A percentile compares a stretch with the other conserved stretches of the same genome.
Conservation (phyloP, 169 alveolate species). For the Amoebophrya sp. region DNA sequence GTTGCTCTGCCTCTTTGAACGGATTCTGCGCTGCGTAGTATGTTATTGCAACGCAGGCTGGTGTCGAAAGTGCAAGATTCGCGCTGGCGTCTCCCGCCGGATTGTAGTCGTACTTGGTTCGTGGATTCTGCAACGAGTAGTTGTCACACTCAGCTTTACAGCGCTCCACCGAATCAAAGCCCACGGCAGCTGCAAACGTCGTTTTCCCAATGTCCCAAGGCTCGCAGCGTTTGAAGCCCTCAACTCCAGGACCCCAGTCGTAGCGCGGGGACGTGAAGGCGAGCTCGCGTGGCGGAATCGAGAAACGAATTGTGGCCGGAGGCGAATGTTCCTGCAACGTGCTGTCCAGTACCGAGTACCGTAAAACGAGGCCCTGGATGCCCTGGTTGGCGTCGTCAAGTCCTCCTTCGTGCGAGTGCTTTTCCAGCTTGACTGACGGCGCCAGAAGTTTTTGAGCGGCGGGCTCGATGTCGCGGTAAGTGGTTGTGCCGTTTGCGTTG, state of each 20-base stretch:
- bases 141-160: neutral
- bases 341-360: neutral
- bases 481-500: neutral
- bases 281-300: neutral
- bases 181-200: neutral
- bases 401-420: neutral
- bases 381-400: neutral
- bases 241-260: neutral
- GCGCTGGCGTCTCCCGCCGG: neutral
- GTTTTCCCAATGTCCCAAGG: slow-evolving; percentile 21
- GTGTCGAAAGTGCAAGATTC: neutral
- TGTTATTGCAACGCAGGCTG: neutral
- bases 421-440: neutral
- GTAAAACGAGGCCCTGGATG: neutral
- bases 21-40: neutral
- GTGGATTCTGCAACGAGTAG: neutral
- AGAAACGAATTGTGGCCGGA: neutral
- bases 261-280: neutral
- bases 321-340: neutral
- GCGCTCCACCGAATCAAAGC: neutral
- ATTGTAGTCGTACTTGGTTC: neutral
- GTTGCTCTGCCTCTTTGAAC: neutral
- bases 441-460: neutral
- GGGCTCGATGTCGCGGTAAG: neutral
- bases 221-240: neutral